Conservation (phyloP, 768 basidiomycete species). For the Pleurotus ostreatus region DNA sequence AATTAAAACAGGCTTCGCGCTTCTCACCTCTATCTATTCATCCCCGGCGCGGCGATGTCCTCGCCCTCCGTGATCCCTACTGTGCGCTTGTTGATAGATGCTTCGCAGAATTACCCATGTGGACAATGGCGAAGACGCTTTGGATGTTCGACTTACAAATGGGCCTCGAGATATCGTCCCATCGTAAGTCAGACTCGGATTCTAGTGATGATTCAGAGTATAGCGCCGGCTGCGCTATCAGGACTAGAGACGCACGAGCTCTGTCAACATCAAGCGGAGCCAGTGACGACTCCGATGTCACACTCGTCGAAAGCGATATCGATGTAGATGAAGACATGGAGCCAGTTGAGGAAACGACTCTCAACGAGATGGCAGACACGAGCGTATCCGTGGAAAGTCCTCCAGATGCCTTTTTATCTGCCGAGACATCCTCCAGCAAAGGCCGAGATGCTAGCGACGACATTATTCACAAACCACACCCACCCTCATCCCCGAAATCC, state of each 20-base stretch:
- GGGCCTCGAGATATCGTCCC: slow-evolving; percentile 15
- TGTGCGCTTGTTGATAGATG: slow-evolving; percentile 53
- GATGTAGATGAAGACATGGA: slow-evolving; percentile 24
- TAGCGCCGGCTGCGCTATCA: slow-evolving; percentile 20
- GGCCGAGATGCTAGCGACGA: not conserved
- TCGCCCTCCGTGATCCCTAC: slow-evolving; percentile 54
- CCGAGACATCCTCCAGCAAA: not conserved
- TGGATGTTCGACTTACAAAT: slow-evolving; percentile 59
- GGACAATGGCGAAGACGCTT: slow-evolving; percentile 66
- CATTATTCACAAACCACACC: not conserved
- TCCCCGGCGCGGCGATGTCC: slow-evolving; percentile 64
- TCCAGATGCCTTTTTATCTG: no score
- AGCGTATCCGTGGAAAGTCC: no score
- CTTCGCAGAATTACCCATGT: slow-evolving; percentile 52
- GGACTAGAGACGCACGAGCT: slow-evolving; percentile 23
- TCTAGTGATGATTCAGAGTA: slow-evolving; percentile 2
- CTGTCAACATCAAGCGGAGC: slow-evolving; percentile 28
- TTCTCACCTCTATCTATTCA: slow-evolving; percentile 35
- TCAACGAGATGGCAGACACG: slow-evolving; percentile 4
- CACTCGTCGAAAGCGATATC: slow-evolving; percentile 48
- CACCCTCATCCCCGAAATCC: not conserved
- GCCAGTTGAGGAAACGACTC: slow-evolving; percentile 12
- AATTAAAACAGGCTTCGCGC: slow-evolving; percentile 1
- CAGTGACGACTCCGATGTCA: slow-evolving; percentile 54
- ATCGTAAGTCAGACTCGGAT: not conserved